Percentiles rank a stretch among this genome's conserved stretches.
Conservation (phyloP, 805 yeast genomes). For the Clavispora vitiphila region DNA sequence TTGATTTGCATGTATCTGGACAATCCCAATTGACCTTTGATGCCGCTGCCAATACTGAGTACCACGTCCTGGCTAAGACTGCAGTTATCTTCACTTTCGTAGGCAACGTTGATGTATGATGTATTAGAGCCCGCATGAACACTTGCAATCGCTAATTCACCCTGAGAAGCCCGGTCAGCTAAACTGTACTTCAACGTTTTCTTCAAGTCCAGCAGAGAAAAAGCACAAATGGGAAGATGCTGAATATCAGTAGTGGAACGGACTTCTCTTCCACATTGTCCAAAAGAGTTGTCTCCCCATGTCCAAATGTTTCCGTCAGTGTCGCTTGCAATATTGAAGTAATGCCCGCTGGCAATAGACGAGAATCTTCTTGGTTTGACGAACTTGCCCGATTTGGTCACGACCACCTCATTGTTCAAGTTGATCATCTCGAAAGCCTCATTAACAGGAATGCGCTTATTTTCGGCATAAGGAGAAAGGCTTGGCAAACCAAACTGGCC, state of each 20-base stretch:
- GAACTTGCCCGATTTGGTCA: constrained; percentile 16
- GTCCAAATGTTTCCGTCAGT: constrained; percentile 65
- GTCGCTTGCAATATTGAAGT: constrained; percentile 71
- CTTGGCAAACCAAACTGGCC: constrained; percentile 87
- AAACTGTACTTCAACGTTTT: constrained; percentile 9
- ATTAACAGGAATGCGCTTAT: constrained; percentile 33
- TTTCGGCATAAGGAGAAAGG: constrained; percentile 61
- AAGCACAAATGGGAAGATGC: constrained; percentile 58
- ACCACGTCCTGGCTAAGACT: constrained; percentile 21
- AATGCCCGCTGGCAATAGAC: constrained; percentile 67
- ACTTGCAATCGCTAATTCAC: constrained; percentile 28
- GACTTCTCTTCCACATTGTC: constrained; percentile 77
- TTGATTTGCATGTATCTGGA: constrained; percentile 73
- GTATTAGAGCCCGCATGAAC: constrained; percentile 72
- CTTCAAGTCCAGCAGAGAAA: constrained; percentile 34
- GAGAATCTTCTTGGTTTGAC: constrained; percentile 42
- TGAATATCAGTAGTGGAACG: constrained; percentile 60
- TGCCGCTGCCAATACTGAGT: constrained; percentile 77
- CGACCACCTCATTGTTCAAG: constrained; percentile 44
- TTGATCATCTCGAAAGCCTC: constrained; percentile 46
- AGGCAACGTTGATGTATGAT: constrained; percentile 25
- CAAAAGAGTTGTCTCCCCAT: constrained; percentile 80
- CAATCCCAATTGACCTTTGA: constrained; percentile 80
- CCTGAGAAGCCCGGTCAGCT: constrained; percentile 7
- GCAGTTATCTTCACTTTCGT: constrained; percentile 15